phyloP scores from a whole-genome alignment of 805 yeast genomes.

The Groenewaldozyma salmanticensis region DNA sequence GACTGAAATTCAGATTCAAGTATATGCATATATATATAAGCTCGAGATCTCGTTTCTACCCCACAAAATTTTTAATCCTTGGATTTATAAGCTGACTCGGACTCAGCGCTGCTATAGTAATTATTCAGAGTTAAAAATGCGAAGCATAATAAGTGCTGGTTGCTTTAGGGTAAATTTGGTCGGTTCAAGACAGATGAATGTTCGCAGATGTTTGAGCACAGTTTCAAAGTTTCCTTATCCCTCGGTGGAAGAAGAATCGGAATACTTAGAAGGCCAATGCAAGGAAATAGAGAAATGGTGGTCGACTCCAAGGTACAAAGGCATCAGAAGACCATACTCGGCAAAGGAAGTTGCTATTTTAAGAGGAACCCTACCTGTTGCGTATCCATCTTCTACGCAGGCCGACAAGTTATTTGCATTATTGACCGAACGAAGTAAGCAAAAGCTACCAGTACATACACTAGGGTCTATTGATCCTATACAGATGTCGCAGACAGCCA shows the following conservation, averaged over 20 bases:
- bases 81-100: not conserved
- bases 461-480: conserved; percentile 56
- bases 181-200: too few relatives aligned
- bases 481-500: conserved; percentile 48
- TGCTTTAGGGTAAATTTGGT: too few relatives aligned
- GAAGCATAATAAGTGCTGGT: too few relatives aligned
- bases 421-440: conserved; percentile 32
- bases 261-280: conserved; percentile 27
- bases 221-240: conserved; percentile 31
- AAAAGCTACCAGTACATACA: conserved; percentile 42
- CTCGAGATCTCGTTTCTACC: too few relatives aligned
- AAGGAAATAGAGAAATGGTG: conserved; percentile 41
- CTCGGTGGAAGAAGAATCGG: conserved; percentile 23
- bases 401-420: conserved; percentile 43
- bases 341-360: conserved; percentile 44
- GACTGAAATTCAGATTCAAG: too few relatives aligned
- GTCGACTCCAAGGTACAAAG: conserved; percentile 36
- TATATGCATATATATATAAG: too few relatives aligned
- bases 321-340: conserved; percentile 41
- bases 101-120: too few relatives aligned
- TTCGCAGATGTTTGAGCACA: too few relatives aligned
- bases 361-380: conserved; percentile 38
- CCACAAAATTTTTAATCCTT: too few relatives aligned
- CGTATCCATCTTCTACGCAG: conserved; percentile 40
- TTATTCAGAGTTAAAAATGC: too few relatives aligned